phyloP scores from a whole-genome alignment of 2,329 filamentous ascomycete genomes.

The Pseudonectria buxi region DNA sequence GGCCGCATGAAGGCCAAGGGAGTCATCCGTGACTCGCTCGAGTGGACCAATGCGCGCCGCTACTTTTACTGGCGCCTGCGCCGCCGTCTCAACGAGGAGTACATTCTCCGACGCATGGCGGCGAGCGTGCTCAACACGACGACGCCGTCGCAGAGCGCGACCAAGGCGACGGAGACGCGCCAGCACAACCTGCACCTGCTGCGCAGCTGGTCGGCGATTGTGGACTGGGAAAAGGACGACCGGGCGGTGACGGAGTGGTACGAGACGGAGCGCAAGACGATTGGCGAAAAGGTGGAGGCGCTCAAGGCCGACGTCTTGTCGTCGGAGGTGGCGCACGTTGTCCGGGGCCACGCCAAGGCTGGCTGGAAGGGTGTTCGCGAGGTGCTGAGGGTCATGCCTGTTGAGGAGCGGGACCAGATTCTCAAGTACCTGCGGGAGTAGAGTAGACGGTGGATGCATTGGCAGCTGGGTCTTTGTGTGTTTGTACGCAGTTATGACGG shows the following conservation, averaged over 20 bases:
- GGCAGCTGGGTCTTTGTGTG: too few species aligned
- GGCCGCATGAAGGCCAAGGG: slow-evolving; percentile 99
- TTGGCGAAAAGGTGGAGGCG: slow-evolving; percentile 76
- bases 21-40: slow-evolving; percentile 74
- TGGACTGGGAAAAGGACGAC: slow-evolving; percentile 73
- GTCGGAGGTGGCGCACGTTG: slow-evolving; percentile 37
- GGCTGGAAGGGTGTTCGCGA: slow-evolving; percentile 81
- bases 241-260: slow-evolving; percentile 88
- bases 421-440: slow-evolving; percentile 52
- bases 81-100: slow-evolving; percentile 93
- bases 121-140: slow-evolving; percentile 29
- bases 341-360: slow-evolving; percentile 51
- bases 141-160: slow-evolving; percentile 24
- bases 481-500: slow-evolving; percentile 14
- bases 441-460: slow-evolving; percentile 3
- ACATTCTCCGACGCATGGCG: slow-evolving; percentile 85
- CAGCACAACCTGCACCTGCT: slow-evolving; percentile 66
- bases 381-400: slow-evolving; percentile 77
- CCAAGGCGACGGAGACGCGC: slow-evolving; percentile 48
- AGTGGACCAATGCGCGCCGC: slow-evolving; percentile 82
- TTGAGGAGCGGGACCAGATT: slow-evolving; percentile 80
- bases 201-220: slow-evolving; percentile 73
- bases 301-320: slow-evolving; percentile 67
- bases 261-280: slow-evolving; percentile 81
- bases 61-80: slow-evolving; percentile 99